Evolutionary conservation across 2,329 filamentous ascomycete genomes (phyloP), one percentile per base, ranked within the genome.

Genomic region (Trichophyton equinum): DNA sequence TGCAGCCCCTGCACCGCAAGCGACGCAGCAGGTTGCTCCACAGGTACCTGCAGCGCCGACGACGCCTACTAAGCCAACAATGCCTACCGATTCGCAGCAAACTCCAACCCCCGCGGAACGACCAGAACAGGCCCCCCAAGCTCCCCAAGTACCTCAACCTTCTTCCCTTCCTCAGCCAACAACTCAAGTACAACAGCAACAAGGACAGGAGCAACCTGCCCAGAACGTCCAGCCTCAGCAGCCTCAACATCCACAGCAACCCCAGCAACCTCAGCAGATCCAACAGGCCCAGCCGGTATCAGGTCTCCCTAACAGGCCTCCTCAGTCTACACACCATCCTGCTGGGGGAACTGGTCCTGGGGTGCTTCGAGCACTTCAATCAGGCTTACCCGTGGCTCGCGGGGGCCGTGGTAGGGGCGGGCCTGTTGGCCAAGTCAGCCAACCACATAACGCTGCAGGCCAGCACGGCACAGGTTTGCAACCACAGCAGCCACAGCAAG

Each of bases 351-450:
- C 72, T 67, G 68, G 74, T 63, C 69, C 74, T 64, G 72, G 74
- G 63, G 73, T 76, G 68, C 66, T 76, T 62, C 65, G 75, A 68
- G 71, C 73, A 47, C 67, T 76, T 51, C 75, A 77, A 57, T 78
- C 76, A 4, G 75, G 73, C 3, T 69, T 78, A 40, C 76, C 76
- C 22, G 64, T 79, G 64, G 75, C 75, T 20, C 69, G 74, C 57
- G 69, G 76, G 36, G 74, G 72, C 13, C 72, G 76, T 44, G 74
- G 75, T 27, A 66, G 70, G 11, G 42, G 60, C 40, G 64, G 62
- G 18, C 56, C 56, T 36, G 58, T 49, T 8, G 68, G 70, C 49
- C 68, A 69, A 53, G 69, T 70, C 33, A 68, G 72, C 53, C 69
- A 68, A 30, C 69, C 69, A 47, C 71, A 72, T 55, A 69, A 71